Evolutionary conservation across 306 rosid species (phyloP).

Genomic region (Boehmeria nivea): DNA sequence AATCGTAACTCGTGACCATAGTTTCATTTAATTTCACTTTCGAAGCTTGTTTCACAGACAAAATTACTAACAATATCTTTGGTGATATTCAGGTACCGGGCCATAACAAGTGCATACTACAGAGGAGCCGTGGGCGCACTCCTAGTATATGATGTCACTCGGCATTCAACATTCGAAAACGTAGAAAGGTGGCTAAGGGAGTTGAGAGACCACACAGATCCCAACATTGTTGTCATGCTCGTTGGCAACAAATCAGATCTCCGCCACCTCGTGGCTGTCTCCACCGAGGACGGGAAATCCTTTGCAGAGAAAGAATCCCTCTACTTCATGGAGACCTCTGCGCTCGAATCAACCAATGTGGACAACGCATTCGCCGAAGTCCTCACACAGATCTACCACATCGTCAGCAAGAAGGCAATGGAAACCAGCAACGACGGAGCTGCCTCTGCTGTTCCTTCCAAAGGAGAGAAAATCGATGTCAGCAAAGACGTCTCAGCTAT

Average conservation of each 20-base stretch:
- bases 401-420: slow-evolving; percentile 46
- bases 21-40: neutral
- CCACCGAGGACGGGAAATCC: slow-evolving; percentile 47
- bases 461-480: slow-evolving; percentile 49
- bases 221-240: slow-evolving; percentile 57
- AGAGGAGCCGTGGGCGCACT: slow-evolving; percentile 62
- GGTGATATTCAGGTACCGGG: slow-evolving; percentile 41
- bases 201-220: slow-evolving; percentile 55
- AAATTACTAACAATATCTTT: neutral
- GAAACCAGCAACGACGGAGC: slow-evolving; percentile 32
- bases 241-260: slow-evolving; percentile 59
- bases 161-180: slow-evolving; percentile 48
- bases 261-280: slow-evolving; percentile 51
- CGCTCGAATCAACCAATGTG: slow-evolving; percentile 49
- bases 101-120: slow-evolving; percentile 60
- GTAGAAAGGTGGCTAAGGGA: slow-evolving; percentile 54
- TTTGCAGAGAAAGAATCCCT: slow-evolving; percentile 51
- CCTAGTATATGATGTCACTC: slow-evolving; percentile 52
- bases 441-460: slow-evolving; percentile 35
- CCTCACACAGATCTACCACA: slow-evolving; percentile 45
- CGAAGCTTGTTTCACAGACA: neutral
- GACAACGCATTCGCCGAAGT: slow-evolving; percentile 43
- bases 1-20: no score
- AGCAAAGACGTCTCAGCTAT: slow-evolving; percentile 43
- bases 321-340: slow-evolving; percentile 59